phyloP scores from a whole-genome alignment of 2,329 filamentous ascomycete genomes.

The Boeremia lycopersici region DNA sequence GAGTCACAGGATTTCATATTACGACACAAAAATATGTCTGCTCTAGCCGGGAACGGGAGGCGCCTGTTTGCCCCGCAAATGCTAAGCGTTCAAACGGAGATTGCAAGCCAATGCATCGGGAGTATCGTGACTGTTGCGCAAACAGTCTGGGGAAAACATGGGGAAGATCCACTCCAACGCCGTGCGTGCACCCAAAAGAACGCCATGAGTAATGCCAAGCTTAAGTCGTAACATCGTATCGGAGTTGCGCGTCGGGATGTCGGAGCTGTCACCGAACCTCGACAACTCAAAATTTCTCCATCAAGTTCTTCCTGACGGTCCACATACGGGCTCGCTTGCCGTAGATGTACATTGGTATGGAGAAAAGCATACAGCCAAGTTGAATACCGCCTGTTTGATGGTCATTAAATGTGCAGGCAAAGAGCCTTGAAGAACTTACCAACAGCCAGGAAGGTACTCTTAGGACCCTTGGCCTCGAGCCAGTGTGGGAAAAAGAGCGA shows the following conservation, averaged over 20 bases:
- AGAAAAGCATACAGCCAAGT: conserved; percentile 71
- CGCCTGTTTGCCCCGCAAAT: conserved; percentile 11
- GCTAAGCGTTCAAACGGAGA: neutral
- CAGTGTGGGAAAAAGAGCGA: conserved; percentile 73
- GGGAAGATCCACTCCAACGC: conserved; percentile 9
- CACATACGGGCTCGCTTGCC: conserved; percentile 93
- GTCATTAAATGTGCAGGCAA: neutral
- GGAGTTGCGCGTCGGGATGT: neutral
- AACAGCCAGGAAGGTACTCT: conserved; percentile 79
- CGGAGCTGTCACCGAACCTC: neutral
- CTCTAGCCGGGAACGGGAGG: neutral
- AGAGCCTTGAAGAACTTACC: neutral
- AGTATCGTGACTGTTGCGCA: neutral
- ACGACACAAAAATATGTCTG: conserved; percentile 1
- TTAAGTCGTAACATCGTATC: conserved; percentile 10
- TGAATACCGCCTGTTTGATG: conserved; percentile 74
- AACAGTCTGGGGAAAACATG: conserved; percentile 12
- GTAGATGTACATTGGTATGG: conserved; percentile 92
- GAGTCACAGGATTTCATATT: conserved; percentile 3
- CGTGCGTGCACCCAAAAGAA: conserved; percentile 3
- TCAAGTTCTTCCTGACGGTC: conserved; percentile 84
- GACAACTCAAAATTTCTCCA: conserved; percentile 71
- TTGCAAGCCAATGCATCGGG: neutral
- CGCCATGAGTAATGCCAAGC: conserved; percentile 20
- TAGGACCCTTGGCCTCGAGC: conserved; percentile 76